Evolutionary conservation across 2,329 filamentous ascomycete species (phyloP).

Genomic region (Ophiostoma quercus): DNA sequence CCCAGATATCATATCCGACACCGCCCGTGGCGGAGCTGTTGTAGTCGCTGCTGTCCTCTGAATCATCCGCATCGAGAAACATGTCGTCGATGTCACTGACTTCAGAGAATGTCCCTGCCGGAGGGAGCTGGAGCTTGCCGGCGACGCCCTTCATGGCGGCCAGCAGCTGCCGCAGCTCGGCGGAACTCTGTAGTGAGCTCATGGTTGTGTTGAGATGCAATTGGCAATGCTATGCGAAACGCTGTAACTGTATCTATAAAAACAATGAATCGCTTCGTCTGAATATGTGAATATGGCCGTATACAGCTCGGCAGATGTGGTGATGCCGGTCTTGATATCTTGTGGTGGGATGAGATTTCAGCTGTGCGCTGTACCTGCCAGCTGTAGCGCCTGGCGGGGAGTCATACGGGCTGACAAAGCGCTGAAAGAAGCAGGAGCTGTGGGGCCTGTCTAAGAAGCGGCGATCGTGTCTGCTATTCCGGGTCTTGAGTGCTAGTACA

Average conservation of each 20-base stretch:
- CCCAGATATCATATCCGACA: conserved; percentile 81
- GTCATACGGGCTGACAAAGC: conserved; percentile 25
- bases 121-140: conserved; percentile 59
- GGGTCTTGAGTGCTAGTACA: background rate
- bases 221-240: background rate
- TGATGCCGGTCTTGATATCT: background rate
- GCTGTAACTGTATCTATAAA: background rate
- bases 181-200: conserved; percentile 18
- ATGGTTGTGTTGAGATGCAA: conserved; percentile 18
- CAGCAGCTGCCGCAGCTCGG: conserved; percentile 74
- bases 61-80: conserved; percentile 40
- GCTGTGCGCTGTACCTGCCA: background rate
- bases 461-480: conserved; percentile 16
- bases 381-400: conserved; percentile 14
- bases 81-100: conserved; percentile 32
- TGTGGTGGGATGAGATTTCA: background rate
- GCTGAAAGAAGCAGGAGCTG: conserved; percentile 30
- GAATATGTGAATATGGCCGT: background rate
- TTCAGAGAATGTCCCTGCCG: conserved; percentile 24
- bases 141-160: conserved; percentile 81
- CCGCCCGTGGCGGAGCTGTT: conserved; percentile 44
- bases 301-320: background rate
- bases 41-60: conserved; percentile 61
- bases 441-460: conserved; percentile 8
- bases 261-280: background rate